Evolutionary conservation across 176 grass and related monocot genomes (phyloP), one percentile per base, ranked within the genome.

Genomic region (Aegilops speltoides): DNA sequence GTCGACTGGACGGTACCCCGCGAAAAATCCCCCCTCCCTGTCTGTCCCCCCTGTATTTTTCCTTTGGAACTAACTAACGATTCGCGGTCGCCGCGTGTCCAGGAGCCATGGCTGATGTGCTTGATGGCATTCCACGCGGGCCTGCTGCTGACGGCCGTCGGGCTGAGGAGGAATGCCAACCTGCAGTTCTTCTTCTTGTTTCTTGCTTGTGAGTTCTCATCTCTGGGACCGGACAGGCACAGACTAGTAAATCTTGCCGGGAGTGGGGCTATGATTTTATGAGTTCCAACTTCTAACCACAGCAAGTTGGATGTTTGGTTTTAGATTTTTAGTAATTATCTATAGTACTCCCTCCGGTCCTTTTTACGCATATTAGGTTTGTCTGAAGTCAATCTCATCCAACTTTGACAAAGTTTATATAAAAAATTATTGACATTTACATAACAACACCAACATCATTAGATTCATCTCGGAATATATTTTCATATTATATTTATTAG

Each of bases 41-140:
- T 24, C 13, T 5, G 61, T 15, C 5, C 0, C 38, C 14, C 37
- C 14, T 72, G 2, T 20, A 13, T 22, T 57, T 19, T 4, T 3
- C 52, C 12, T 24, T 33, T 33, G 16, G 60, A 41, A 0, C 10
- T 41, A 36, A 19, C 76, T 87, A 19, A 84, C 19, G 11, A 17
- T 19, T 50, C 20, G 24, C 73, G 33, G 2, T 64, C 31, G 10
- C 3, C 29, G 10, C 32, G 46, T 41, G 8, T 65, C 25, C 84
- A 95, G 93, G 93, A 95, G n/a, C 91, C 93, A 79, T 95, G 91
- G 91, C 85, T 95, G 84, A 28, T 93, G 34, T 84, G 91, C 82
- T 66, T 95, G 65, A 86, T 95, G 79, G 71, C 82, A 50, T 89
- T 95, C 81, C 89, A 93, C 40, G 61, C 74, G 83, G 56, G 59